Conservation (phyloP, 2,329 filamentous ascomycete genomes). For the Neocatenulostroma microsporum region DNA sequence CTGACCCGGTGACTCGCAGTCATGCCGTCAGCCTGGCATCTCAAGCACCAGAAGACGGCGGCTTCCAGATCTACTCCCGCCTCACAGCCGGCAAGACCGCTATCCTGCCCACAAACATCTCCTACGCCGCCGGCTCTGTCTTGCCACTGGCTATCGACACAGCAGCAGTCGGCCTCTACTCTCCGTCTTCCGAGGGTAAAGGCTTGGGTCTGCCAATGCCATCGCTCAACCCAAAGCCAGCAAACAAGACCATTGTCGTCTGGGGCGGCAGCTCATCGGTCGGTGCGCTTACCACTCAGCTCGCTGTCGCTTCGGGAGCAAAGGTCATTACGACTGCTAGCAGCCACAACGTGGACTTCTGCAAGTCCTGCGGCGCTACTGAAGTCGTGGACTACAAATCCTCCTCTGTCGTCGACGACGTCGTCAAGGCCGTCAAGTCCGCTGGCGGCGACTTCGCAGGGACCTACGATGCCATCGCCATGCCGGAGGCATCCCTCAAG, state of each 20-base stretch:
- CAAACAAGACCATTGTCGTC: conserved; percentile 32
- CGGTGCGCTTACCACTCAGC: conserved; percentile 27
- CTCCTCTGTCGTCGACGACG: conserved; percentile 29
- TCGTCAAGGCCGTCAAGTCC: conserved; percentile 31
- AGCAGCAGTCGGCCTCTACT: conserved; percentile 36
- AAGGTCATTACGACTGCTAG: conserved; percentile 28
- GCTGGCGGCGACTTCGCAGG: conserved; percentile 34
- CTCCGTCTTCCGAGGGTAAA: conserved; percentile 21
- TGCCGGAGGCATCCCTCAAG: conserved; percentile 15
- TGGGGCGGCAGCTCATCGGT: conserved; percentile 32
- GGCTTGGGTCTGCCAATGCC: conserved; percentile 35
- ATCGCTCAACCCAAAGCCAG: conserved; percentile 23
- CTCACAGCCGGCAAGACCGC: conserved; percentile 26
- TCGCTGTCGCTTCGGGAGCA: conserved; percentile 29
- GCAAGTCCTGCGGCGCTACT: conserved; percentile 24
- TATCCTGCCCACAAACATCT: conserved; percentile 32
- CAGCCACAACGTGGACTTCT: conserved; percentile 27
- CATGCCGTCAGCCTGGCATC: conserved; percentile 18
- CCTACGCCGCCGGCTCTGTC: conserved; percentile 34
- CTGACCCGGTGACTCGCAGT: conserved; percentile 6
- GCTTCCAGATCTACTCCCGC: conserved; percentile 30
- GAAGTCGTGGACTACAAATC: conserved; percentile 29
- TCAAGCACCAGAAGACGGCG: conserved; percentile 18
- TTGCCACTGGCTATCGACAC: conserved; percentile 40
- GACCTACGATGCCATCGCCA: conserved; percentile 32